These are phyloP conservation scores for Podospora pseudocomata DNA, from an alignment of 495 filamentous ascomycete genomes.

Conservation along the genomic window DNA sequence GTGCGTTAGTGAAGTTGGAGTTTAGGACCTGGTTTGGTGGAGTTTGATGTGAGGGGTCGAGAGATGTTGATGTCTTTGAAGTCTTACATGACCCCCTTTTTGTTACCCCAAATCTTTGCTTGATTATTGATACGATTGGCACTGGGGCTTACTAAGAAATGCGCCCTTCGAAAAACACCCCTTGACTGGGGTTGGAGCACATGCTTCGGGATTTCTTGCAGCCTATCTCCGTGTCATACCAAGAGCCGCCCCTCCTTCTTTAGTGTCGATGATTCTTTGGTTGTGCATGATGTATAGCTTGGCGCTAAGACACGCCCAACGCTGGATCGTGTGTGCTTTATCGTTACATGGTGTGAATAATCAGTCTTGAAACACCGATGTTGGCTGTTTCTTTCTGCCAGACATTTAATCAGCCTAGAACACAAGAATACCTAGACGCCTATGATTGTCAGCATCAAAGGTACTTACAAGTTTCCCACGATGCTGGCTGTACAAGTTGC, in stretches of 20 bases:
- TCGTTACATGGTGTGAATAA: no score
- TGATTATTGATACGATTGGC: not conserved
- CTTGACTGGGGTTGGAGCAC: not conserved
- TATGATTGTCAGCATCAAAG: no score
- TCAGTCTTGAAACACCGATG: no score
- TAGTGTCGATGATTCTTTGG: not conserved
- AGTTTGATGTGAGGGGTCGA: not conserved
- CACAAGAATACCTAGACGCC: no score
- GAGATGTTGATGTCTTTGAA: not conserved
- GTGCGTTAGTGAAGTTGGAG: not conserved
- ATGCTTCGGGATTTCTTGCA: not conserved
- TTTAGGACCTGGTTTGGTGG: not conserved
- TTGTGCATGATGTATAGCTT: not conserved
- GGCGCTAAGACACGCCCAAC: not conserved
- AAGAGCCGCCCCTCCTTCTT: not conserved
- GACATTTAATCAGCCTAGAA: no score
- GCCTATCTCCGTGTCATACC: not conserved
- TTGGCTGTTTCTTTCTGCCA: no score
- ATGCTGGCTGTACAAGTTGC: no score
- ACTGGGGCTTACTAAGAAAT: not conserved
- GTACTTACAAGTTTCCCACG: no score
- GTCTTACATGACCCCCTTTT: not conserved
- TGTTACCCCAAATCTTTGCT: no score
- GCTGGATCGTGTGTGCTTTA: no score
- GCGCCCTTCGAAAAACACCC: not conserved